phyloP scores from a whole-genome alignment of 371 early-diverging fungal species.

The Mucor mucedo region DNA sequence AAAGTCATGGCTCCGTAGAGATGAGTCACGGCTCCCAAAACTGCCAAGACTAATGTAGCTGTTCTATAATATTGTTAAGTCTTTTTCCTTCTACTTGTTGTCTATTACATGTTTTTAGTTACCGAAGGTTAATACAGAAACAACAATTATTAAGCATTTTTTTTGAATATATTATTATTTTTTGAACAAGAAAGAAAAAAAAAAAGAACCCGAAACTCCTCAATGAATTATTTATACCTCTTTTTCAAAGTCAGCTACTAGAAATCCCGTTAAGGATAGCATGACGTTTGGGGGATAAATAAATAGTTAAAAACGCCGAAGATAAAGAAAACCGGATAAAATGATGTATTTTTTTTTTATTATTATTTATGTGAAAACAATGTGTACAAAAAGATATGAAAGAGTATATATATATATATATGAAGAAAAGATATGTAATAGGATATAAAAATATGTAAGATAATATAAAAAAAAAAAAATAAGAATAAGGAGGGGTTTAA shows the following conservation, averaged over 20 bases:
- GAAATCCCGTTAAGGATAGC: neutral
- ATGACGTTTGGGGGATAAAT: neutral
- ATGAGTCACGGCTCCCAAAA: constrained; percentile 42
- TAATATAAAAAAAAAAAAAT: neutral
- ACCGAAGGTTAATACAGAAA: constrained; percentile 48
- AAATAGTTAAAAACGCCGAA: neutral
- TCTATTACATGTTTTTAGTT: neutral
- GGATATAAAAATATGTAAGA: neutral
- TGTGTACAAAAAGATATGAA: neutral
- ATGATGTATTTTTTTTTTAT: neutral
- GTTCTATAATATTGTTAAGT: constrained; percentile 28
- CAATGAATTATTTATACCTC: neutral
- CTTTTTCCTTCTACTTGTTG: neutral
- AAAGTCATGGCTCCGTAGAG: constrained; percentile 39
- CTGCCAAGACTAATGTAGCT: constrained; percentile 44
- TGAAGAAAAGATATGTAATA: neutral
- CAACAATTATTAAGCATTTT: constrained; percentile 45
- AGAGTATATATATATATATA: constrained; percentile 3
- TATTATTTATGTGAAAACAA: neutral
- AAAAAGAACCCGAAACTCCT: neutral
- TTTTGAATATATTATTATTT: neutral
- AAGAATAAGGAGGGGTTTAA: neutral
- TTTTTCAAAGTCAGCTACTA: neutral
- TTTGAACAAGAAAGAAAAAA: constrained; percentile 9
- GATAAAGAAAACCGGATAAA: neutral